A percentile compares a stretch with the other conserved stretches of the same genome.
phyloP scores from a whole-genome alignment of 139 green algal species.

The Coelastrella sp. region DNA sequence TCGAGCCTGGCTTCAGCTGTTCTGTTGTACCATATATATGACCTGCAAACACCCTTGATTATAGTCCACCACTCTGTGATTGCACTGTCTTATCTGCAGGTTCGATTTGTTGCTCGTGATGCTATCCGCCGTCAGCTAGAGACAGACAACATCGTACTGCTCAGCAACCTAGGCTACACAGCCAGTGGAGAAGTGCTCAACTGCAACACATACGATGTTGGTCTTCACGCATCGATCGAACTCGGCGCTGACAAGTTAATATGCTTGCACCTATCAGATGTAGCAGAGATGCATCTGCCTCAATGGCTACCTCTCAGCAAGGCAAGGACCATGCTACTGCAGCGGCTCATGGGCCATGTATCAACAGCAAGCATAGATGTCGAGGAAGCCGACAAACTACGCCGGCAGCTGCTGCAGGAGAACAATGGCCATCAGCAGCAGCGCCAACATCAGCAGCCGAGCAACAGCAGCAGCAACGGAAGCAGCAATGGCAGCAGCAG shows the following conservation, averaged over 20 bases:
- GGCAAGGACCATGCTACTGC: slow-evolving; percentile 75
- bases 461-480: slow-evolving; percentile 22
- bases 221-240: slow-evolving; percentile 70
- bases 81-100: slow-evolving; percentile 45
- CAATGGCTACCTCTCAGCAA: slow-evolving; percentile 84
- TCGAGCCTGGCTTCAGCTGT: no score
- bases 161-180: slow-evolving; percentile 89
- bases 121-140: slow-evolving; percentile 87
- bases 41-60: neutral
- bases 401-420: slow-evolving; percentile 35
- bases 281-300: slow-evolving; percentile 71
- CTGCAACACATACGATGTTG: slow-evolving; percentile 95
- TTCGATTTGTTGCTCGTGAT: slow-evolving; percentile 84
- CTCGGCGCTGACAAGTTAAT: slow-evolving; percentile 96
- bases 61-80: neutral
- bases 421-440: slow-evolving; percentile 18
- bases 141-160: slow-evolving; percentile 87
- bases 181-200: slow-evolving; percentile 93
- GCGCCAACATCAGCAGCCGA: slow-evolving; percentile 30
- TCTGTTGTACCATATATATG: no score
- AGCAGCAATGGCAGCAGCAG: slow-evolving; percentile 1
- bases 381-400: slow-evolving; percentile 40
- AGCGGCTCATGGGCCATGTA: slow-evolving; percentile 59
- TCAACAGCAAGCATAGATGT: slow-evolving; percentile 32
- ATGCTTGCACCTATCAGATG: slow-evolving; percentile 81